Evolutionary conservation across 768 basidiomycete species (phyloP).

Genomic region (Russula ochroleuca): DNA sequence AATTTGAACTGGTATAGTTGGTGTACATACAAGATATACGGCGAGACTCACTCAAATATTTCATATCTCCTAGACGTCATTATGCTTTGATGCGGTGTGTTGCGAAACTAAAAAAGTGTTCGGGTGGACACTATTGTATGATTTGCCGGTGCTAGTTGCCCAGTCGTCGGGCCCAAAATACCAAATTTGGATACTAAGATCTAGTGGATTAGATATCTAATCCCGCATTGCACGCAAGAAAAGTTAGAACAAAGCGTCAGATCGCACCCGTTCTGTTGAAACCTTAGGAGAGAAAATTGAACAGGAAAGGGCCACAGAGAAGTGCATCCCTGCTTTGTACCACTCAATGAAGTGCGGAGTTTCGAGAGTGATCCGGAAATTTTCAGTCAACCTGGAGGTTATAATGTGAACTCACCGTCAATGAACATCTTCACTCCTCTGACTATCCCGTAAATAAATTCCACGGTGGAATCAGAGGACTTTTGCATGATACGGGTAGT

Average conservation of each 20-base stretch:
- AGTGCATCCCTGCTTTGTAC: background rate
- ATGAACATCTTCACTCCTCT: background rate
- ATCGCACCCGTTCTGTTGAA: background rate
- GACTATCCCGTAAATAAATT: constrained; percentile 2
- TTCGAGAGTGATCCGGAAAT: background rate
- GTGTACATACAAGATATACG: background rate
- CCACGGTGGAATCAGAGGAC: background rate
- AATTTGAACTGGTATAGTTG: background rate
- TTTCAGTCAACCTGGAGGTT: background rate
- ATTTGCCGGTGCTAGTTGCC: background rate
- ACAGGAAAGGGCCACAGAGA: background rate
- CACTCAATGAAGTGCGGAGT: background rate
- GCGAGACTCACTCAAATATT: background rate
- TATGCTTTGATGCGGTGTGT: background rate
- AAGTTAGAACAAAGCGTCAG: background rate
- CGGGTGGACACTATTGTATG: background rate
- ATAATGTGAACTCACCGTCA: background rate
- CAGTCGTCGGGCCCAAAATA: constrained; percentile 13
- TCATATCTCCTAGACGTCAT: background rate
- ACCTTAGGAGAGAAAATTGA: background rate
- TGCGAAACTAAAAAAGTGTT: background rate
- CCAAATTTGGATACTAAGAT: constrained; percentile 21
- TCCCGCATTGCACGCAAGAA: background rate
- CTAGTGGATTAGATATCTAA: constrained; percentile 2
- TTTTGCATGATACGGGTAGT: constrained; percentile 2